These are phyloP conservation scores for Thinopyrum elongatum DNA, from an alignment of 176 grass and related monocot genomes.

Conservation along the genomic window DNA sequence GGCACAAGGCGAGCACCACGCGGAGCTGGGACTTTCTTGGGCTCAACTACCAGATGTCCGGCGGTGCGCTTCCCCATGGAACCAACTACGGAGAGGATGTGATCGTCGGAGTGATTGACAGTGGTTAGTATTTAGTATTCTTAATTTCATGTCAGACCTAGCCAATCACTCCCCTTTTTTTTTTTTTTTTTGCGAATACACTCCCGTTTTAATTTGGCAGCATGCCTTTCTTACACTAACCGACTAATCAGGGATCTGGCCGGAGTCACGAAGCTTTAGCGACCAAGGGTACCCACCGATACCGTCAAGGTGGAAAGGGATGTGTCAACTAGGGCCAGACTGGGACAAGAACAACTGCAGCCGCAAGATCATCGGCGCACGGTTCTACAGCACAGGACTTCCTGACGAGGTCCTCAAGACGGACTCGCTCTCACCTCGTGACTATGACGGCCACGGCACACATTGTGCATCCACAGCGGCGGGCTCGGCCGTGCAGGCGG, in stretches of 20 bases:
- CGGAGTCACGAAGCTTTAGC: too few species aligned
- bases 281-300: too few species aligned
- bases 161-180: too few species aligned
- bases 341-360: neutral
- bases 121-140: neutral
- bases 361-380: too few species aligned
- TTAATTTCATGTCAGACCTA: too few species aligned
- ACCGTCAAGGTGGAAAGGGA: neutral
- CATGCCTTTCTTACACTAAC: too few species aligned
- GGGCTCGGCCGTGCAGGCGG: neutral
- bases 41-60: neutral
- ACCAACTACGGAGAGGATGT: neutral
- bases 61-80: neutral
- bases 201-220: too few species aligned
- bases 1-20: neutral
- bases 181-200: too few species aligned
- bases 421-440: slow-evolving; percentile 19
- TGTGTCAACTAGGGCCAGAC: neutral
- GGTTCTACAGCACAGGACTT: too few species aligned
- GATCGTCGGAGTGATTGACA: neutral
- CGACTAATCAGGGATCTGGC: too few species aligned
- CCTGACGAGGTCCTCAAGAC: too few species aligned
- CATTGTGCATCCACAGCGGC: slow-evolving; percentile 37
- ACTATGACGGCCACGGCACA: neutral
- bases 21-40: neutral